Conservation (phyloP, 2,329 filamentous ascomycete genomes). For the Basipetospora sp. region DNA sequence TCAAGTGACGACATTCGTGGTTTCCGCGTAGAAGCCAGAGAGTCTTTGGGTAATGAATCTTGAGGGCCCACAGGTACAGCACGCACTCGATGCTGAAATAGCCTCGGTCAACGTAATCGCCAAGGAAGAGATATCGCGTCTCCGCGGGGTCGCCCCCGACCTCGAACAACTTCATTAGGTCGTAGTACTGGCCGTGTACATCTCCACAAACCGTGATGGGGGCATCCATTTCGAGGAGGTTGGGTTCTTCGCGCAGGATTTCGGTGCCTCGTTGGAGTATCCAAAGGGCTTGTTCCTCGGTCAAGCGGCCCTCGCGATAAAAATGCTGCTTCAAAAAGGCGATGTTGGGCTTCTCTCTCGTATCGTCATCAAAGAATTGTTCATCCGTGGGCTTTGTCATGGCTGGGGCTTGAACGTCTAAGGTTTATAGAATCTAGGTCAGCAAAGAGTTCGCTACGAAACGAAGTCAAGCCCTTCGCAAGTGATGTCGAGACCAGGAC, state of each 20-base stretch:
- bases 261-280: conserved; percentile 83
- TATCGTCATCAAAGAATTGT: conserved; percentile 80
- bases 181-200: conserved; percentile 97
- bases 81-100: conserved; percentile 99
- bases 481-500: no score
- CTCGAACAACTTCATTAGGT: conserved; percentile 98
- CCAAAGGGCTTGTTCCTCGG: conserved; percentile 92
- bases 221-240: conserved; percentile 96
- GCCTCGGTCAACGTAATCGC: conserved; percentile 93
- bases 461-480: no score
- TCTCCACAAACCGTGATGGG: conserved; percentile 98
- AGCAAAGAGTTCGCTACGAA: no score
- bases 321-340: conserved; percentile 95
- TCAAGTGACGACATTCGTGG: conserved; percentile 96
- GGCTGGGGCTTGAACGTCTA: conserved; percentile 97
- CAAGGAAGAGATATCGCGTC: conserved; percentile 90
- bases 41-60: conserved; percentile 97
- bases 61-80: conserved; percentile 90
- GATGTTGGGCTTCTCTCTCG: conserved; percentile 78
- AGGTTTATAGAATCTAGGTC: no score
- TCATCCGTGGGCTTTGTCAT: conserved; percentile 85
- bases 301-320: conserved; percentile 90
- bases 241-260: conserved; percentile 77
- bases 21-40: conserved; percentile 95
- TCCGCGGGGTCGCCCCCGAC: conserved; percentile 93